These are phyloP conservation scores for Oryza rufipogon DNA, from an alignment of 176 grass and related monocot genomes.

Conservation along the genomic window DNA sequence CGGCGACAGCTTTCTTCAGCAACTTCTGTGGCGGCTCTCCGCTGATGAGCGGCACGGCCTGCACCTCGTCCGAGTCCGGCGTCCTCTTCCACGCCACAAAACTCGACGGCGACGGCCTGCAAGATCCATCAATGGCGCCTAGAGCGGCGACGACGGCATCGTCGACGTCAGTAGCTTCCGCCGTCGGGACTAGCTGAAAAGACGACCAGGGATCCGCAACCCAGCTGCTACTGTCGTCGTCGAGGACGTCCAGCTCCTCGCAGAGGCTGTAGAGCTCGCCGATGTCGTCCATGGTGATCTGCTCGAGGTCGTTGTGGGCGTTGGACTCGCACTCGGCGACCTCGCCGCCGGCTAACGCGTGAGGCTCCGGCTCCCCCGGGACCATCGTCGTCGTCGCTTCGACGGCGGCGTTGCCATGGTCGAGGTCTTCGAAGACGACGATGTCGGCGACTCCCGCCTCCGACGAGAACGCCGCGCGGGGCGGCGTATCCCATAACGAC, in stretches of 20 bases:
- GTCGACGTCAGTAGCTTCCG: neutral
- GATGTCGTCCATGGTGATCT: constrained; percentile 32
- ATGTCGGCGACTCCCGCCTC: constrained; percentile 39
- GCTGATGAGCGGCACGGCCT: neutral
- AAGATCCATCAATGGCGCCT: constrained; percentile 17
- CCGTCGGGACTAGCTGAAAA: constrained; percentile 16
- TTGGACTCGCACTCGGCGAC: neutral
- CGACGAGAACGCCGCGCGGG: constrained; percentile 17
- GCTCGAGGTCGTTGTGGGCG: constrained; percentile 6
- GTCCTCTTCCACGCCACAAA: constrained; percentile 56
- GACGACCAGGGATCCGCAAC: constrained; percentile 35
- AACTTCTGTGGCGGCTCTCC: constrained; percentile 54
- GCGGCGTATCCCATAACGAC: constrained; percentile 62
- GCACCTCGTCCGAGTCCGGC: neutral
- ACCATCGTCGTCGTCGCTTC: neutral
- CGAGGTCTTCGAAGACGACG: constrained; percentile 31
- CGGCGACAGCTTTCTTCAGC: constrained; percentile 67
- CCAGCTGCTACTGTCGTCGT: constrained; percentile 39
- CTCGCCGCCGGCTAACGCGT: constrained; percentile 7
- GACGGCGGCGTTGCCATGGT: neutral
- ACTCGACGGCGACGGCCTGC: constrained; percentile 41
- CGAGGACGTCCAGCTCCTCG: constrained; percentile 51
- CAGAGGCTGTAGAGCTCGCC: constrained; percentile 50
- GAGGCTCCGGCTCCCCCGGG: neutral
- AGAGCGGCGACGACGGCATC: neutral